A percentile compares a stretch with the other conserved stretches of the same genome.
Evolutionary conservation across 805 yeast genomes (phyloP).

Genomic region (Brettanomyces naardenensis): DNA sequence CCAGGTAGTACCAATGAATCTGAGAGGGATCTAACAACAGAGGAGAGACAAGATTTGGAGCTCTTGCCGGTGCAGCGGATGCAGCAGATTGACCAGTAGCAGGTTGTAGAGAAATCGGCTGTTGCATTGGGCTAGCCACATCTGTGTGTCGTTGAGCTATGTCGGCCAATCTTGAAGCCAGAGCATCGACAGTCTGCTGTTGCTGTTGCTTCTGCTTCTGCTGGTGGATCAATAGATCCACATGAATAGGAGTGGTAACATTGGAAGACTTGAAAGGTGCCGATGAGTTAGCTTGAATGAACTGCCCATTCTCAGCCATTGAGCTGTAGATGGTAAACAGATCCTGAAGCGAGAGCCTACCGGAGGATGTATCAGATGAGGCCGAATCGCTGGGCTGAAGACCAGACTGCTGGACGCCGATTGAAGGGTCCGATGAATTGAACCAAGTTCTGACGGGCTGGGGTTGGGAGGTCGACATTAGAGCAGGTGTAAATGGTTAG

Average conservation of each 20-base stretch:
- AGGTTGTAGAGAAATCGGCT: neutral
- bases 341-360: conserved; percentile 46
- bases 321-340: conserved; percentile 45
- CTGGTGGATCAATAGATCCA: neutral
- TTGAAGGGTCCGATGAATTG: neutral
- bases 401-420: neutral
- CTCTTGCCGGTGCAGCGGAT: neutral
- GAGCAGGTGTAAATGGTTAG: too few species aligned
- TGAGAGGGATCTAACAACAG: conserved; percentile 18
- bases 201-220: neutral
- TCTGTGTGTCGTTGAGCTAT: neutral
- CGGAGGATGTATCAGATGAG: too few species aligned
- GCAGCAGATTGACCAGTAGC: neutral
- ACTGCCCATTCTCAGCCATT: conserved; percentile 25
- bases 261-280: conserved; percentile 23
- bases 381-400: neutral
- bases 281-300: conserved; percentile 12
- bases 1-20: conserved; percentile 66
- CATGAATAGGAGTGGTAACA: conserved; percentile 1
- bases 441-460: neutral
- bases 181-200: conserved; percentile 2
- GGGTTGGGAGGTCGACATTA: neutral
- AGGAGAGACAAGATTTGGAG: conserved; percentile 1
- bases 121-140: neutral
- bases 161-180: conserved; percentile 1